Evolutionary conservation across 2,329 filamentous ascomycete species (phyloP), one percentile per base, ranked within the genome.

Genomic region (Cladophialophora immunda): DNA sequence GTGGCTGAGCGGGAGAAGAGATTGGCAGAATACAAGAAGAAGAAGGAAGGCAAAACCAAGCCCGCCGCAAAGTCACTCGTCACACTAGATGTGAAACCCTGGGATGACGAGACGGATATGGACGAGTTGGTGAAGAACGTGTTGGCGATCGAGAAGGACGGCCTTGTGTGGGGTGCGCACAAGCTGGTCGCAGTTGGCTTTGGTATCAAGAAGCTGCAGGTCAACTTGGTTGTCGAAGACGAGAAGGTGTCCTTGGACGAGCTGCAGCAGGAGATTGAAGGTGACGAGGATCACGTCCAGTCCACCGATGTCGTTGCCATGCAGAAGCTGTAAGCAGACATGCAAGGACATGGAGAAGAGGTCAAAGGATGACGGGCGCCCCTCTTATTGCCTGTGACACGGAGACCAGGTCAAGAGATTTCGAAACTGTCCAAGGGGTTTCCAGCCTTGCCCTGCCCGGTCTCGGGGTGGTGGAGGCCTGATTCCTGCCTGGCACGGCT

Each of bases 131-230:
- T 97, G 86, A 85, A 82, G 34, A 85, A 90, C 72, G 94, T 98
- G 75, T 91, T 93, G 77, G 82, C 84, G 73, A 94, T 98, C 75
- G 88, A 94, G 83, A 89, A 91, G 87, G 94, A 98, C 58, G 95
- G 95, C 84, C 92, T 99, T 70, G 90, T 96, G 72, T 99, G 95
- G 95, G 94, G 94, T 89, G 89, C 86, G 72, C 94, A 92, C 81
- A 92, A 95, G 87, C 86, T 97, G 73, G 90, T 97, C 60, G 81
- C 94, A 73, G 90, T 99, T 76, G 94, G 94, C 78, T 99, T 92
- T 87, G 95, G 95, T 87, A 96, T 99, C 87, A 95, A 92, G 88
- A 98, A 98, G 89, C 90, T 99, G 72, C 94, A 98, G 88, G 97
- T 99, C 86, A 98, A 92, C 90, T 83, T 98, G 75, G 93, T 98